Evolutionary conservation across 768 basidiomycete species (phyloP).

Genomic region (Xerocomellus intermedius): DNA sequence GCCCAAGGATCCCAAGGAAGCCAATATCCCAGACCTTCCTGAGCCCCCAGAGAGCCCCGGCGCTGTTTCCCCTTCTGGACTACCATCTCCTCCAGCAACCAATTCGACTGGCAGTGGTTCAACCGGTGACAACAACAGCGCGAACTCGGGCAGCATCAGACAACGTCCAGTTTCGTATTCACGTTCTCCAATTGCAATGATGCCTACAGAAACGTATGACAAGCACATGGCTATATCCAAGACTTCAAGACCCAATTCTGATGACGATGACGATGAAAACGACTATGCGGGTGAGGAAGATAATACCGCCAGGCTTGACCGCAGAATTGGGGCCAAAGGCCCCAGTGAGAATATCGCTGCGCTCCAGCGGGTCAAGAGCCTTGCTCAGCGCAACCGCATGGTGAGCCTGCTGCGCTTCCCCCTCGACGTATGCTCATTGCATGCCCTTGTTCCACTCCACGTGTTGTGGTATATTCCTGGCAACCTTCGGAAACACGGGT

Average conservation of each 20-base stretch:
- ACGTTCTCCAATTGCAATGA: slow-evolving; percentile 30
- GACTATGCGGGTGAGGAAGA: slow-evolving; percentile 59
- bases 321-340: slow-evolving; percentile 34
- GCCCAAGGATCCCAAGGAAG: slow-evolving; percentile 38
- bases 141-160: slow-evolving; percentile 40
- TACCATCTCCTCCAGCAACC: slow-evolving; percentile 83
- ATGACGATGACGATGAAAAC: slow-evolving; percentile 51
- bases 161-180: slow-evolving; percentile 32
- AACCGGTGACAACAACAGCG: slow-evolving; percentile 56
- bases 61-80: slow-evolving; percentile 55
- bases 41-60: slow-evolving; percentile 64
- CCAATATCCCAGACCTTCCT: slow-evolving; percentile 62
- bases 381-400: slow-evolving; percentile 72
- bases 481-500: slow-evolving; percentile 6
- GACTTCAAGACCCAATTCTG: slow-evolving; percentile 31
- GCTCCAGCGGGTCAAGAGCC: slow-evolving; percentile 64
- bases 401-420: slow-evolving; percentile 41
- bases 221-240: slow-evolving; percentile 30
- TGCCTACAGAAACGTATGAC: slow-evolving; percentile 41
- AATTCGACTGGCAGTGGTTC: slow-evolving; percentile 84
- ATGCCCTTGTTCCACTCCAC: slow-evolving; percentile 30
- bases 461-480: slow-evolving; percentile 27
- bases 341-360: slow-evolving; percentile 57
- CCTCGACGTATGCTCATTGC: slow-evolving; percentile 24
- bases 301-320: slow-evolving; percentile 54